These are phyloP conservation scores for Fusarium graminum DNA, from an alignment of 2,329 filamentous ascomycete species.

Conservation along the genomic window DNA sequence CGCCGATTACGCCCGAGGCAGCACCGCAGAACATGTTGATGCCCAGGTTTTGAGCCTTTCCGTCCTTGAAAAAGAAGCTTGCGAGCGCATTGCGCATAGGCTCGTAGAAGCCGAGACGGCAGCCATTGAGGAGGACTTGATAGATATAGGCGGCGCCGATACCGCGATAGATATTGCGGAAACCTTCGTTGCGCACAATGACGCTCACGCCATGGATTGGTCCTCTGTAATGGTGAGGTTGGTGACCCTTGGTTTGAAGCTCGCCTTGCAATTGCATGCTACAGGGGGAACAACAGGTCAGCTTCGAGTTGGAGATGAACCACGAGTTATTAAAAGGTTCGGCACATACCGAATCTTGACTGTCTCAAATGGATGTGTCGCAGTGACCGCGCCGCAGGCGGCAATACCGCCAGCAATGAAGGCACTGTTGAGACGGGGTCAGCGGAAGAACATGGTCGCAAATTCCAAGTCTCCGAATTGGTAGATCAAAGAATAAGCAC, in stretches of 20 bases:
- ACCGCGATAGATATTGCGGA: conserved; percentile 87
- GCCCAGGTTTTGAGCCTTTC: conserved; percentile 82
- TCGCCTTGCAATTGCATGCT: conserved; percentile 97
- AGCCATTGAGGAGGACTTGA: conserved; percentile 96
- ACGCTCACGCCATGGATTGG: conserved; percentile 92
- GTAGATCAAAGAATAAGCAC: background rate
- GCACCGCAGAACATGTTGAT: conserved; percentile 97
- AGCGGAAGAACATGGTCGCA: conserved; percentile 7
- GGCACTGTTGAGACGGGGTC: conserved; percentile 64
- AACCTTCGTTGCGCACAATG: conserved; percentile 90
- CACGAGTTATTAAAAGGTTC: background rate
- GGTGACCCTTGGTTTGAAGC: conserved; percentile 86
- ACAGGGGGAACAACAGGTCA: conserved; percentile 12
- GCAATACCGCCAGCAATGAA: conserved; percentile 97
- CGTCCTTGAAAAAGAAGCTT: conserved; percentile 76
- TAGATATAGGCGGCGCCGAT: conserved; percentile 95
- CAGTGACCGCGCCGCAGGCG: conserved; percentile 96
- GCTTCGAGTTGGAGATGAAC: background rate
- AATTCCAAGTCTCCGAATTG: conserved; percentile 4
- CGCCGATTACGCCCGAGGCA: conserved; percentile 88
- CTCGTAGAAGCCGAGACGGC: conserved; percentile 97
- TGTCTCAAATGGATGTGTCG: conserved; percentile 97
- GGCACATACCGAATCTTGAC: conserved; percentile 90
- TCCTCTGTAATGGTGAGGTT: conserved; percentile 89
- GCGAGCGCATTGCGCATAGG: conserved; percentile 83